phyloP scores from a whole-genome alignment of 176 grass and related monocot species.

The Carex pumila region DNA sequence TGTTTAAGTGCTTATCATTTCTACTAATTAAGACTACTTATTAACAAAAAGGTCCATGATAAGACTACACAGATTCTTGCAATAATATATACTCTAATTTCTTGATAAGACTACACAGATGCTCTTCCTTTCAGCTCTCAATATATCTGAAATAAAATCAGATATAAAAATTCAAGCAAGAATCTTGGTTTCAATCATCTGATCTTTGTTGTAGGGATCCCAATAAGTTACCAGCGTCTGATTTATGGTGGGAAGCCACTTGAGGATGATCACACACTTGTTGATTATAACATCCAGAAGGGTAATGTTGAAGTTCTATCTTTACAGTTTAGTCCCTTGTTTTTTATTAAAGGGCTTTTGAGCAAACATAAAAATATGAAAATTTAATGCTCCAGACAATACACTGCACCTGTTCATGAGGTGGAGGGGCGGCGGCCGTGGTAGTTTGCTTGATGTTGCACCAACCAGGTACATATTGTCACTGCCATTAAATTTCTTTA shows the following conservation, averaged over 20 bases:
- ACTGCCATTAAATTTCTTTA: not conserved
- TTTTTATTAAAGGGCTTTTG: not conserved
- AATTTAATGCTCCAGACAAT: constrained; percentile 28
- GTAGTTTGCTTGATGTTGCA: not conserved
- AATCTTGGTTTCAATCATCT: too few species aligned
- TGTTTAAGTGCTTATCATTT: too few species aligned
- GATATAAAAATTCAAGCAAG: too few species aligned
- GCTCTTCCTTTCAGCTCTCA: too few species aligned
- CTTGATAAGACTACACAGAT: too few species aligned
- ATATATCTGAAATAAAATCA: too few species aligned
- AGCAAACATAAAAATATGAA: too few species aligned
- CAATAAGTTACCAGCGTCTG: constrained; percentile 62
- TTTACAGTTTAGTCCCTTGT: not conserved
- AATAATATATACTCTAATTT: too few species aligned
- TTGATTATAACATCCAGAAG: constrained; percentile 93
- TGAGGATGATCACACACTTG: constrained; percentile 65
- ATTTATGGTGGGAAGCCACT: constrained; percentile 87
- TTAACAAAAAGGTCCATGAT: too few species aligned
- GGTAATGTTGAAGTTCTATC: not conserved
- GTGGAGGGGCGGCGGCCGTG: constrained; percentile 42
- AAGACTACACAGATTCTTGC: too few species aligned
- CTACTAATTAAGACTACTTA: too few species aligned
- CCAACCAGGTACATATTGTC: not conserved
- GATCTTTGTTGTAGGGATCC: constrained; percentile 38
- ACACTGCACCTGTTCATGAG: constrained; percentile 71